phyloP scores from a whole-genome alignment of 192 early-diverging fungal genomes.

The Coemansia sp. region DNA sequence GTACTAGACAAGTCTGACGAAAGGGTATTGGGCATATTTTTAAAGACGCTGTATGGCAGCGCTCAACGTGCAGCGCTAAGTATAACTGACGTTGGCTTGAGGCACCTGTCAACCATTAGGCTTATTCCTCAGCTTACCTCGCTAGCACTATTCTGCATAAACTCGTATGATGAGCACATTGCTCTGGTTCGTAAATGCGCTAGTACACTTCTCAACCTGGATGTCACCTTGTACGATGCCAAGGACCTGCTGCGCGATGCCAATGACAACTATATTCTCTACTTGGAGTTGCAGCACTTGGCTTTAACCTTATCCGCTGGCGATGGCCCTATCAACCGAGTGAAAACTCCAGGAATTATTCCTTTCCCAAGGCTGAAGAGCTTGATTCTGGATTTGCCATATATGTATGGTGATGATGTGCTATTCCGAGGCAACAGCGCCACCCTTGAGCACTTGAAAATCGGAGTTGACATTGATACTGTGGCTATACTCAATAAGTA shows the following conservation, averaged over 20 bases:
- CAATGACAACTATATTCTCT: neutral
- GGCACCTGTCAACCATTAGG: neutral
- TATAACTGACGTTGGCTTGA: neutral
- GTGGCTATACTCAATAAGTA: neutral
- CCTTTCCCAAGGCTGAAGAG: neutral
- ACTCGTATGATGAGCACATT: neutral
- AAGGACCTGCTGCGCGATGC: neutral
- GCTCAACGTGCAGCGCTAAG: neutral
- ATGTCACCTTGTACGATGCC: neutral
- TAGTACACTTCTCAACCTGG: neutral
- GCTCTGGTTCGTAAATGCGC: neutral
- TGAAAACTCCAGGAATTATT: too few relatives aligned
- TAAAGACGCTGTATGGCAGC: neutral
- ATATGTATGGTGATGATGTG: slow-evolving; percentile 4
- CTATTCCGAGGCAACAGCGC: slow-evolving; percentile 3
- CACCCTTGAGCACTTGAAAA: neutral
- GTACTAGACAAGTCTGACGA: neutral
- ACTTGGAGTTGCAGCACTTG: neutral
- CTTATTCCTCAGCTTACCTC: neutral
- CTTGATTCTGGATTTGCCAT: neutral
- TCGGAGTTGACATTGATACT: neutral
- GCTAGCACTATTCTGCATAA: neutral
- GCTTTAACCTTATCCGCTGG: neutral
- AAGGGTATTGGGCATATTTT: neutral
- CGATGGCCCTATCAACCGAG: neutral